Evolutionary conservation across 768 basidiomycete species (phyloP).

Genomic region (Lentinula guzmanii): DNA sequence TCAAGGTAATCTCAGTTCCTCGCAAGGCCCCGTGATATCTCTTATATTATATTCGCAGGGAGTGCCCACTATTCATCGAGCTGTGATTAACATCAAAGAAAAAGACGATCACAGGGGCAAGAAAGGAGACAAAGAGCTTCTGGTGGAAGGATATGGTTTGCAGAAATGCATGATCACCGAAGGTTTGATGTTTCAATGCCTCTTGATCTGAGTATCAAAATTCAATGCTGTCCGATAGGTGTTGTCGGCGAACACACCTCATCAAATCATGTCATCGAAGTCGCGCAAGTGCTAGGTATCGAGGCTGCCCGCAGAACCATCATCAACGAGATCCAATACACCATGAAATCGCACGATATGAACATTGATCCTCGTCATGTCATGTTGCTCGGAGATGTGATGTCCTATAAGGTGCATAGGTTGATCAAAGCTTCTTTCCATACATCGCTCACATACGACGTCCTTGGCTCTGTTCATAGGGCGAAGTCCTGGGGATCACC

Average conservation of each 20-base stretch:
- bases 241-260: conserved; percentile 89
- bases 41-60: conserved; percentile 44
- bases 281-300: conserved; percentile 92
- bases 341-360: conserved; percentile 97
- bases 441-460: background rate
- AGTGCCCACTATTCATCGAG: conserved; percentile 79
- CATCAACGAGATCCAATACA: conserved; percentile 95
- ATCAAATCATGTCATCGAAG: conserved; percentile 97
- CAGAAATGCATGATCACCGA: conserved; percentile 97
- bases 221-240: conserved; percentile 38
- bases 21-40: background rate
- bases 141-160: conserved; percentile 96
- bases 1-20: conserved; percentile 54
- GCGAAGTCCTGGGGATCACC: conserved; percentile 96
- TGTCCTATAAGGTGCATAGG: conserved; percentile 83
- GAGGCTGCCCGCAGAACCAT: conserved; percentile 94
- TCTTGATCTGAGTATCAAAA: background rate
- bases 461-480: conserved; percentile 36
- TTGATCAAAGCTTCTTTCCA: background rate
- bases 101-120: conserved; percentile 73
- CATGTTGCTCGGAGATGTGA: conserved; percentile 97
- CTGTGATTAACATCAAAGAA: conserved; percentile 94
- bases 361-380: conserved; percentile 98
- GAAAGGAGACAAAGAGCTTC: conserved; percentile 84
- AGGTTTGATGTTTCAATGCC: conserved; percentile 42